Base-by-base conservation (phyloP, 768 basidiomycete genomes). In the Amanita jacksonii region DNA sequence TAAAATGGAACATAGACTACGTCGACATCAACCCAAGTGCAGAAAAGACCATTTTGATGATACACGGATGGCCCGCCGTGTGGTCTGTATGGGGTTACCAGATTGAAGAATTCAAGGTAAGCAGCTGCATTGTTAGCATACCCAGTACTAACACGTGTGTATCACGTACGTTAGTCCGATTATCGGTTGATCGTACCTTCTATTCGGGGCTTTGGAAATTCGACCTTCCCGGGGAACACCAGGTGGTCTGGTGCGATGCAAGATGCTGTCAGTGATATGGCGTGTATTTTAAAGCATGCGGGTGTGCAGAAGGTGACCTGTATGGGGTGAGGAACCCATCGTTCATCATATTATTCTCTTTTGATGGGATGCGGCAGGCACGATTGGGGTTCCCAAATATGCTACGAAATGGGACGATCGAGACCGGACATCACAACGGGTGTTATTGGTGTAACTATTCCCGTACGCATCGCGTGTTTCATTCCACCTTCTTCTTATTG, bases 61-160 rank as follows among this genome's bases (percentile, higher is more conserved):
- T 86, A 0, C 85, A 87, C 52, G 85, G 85, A 3, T 87, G 85
- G 85, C 85, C 85, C 0, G 71, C 77, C 50, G 57, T 85, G 3
- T 87, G 85, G 85, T 79, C 76, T 43, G 73, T 72, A 15, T 87
- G 84, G 85, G 69, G 77, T 27, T 71, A 70, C 24, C 85, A 87
- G 54, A 84, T 87, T 13, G 62, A 74, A 40, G 72, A 75, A 48
- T 79, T 86, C 57, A 58, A 78, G 63, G 83, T 73, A 50, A 24
- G 55, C 49, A 13, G 22, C 8, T 30, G 5, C 33, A 12, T 8
- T 22, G 22, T 31, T 15, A 5, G 12, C 35, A 16, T 23, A 4
- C 19, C 6, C 6, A 28, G 27, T 28, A 6, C 27, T 6, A 28
- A 28, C 27, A 6, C 12, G 12, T 28, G 7, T 6, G 3, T 19